Evolutionary conservation across 1,284 basidiomycete genomes (phyloP).

Genomic region (Ceratorhiza oryzae-sativae): DNA sequence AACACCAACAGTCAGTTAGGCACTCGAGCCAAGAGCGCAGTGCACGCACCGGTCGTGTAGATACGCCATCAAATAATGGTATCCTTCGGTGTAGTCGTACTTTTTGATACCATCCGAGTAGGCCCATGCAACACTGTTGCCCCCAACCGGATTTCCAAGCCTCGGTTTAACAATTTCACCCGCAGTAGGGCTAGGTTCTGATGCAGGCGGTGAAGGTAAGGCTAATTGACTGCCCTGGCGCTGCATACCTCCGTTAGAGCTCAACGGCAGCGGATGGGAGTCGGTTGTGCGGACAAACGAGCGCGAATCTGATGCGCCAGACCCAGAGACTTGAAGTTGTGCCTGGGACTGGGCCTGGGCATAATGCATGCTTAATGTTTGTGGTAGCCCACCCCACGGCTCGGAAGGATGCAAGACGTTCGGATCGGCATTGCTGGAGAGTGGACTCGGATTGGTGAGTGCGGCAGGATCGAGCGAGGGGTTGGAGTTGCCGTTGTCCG

Average conservation of each 20-base stretch:
- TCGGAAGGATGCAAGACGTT: constrained; percentile 45
- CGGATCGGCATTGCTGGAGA: constrained; percentile 39
- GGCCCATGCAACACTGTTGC: constrained; percentile 52
- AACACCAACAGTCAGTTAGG: neutral
- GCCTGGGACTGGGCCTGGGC: constrained; percentile 22
- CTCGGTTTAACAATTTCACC: constrained; percentile 28
- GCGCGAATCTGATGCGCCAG: constrained; percentile 1
- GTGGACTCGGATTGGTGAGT: constrained; percentile 33
- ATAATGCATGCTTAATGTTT: constrained; percentile 29
- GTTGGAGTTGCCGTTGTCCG: constrained; percentile 12
- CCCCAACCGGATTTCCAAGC: neutral
- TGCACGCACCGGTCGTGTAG: constrained; percentile 72
- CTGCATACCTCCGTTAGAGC: constrained; percentile 15
- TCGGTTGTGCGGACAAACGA: constrained; percentile 35
- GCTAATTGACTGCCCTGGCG: constrained; percentile 35
- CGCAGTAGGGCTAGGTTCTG: constrained; percentile 46
- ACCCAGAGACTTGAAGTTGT: neutral
- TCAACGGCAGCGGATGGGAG: constrained; percentile 2
- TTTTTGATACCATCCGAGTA: constrained; percentile 78
- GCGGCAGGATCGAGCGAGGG: constrained; percentile 30
- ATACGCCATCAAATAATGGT: constrained; percentile 93
- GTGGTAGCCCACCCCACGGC: constrained; percentile 33
- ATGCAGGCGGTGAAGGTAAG: constrained; percentile 57
- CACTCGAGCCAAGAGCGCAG: neutral
- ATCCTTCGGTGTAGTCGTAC: constrained; percentile 92